Conservation (phyloP, 345 rosid species). For the Aquilaria yunnanensis region DNA sequence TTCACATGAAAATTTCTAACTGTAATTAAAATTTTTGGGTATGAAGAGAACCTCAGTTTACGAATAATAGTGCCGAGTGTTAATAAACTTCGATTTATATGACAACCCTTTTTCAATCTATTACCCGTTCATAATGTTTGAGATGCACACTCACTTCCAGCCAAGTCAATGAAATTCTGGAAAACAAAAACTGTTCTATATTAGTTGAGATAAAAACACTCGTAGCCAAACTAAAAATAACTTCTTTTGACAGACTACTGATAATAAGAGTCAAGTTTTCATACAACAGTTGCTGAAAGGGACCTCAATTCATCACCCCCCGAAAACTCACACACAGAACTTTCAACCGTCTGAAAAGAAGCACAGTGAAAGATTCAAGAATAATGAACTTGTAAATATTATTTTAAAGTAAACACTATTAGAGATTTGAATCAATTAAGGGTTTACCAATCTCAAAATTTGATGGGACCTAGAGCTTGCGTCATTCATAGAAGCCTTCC, state of each 20-base stretch:
- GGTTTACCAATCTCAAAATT: conserved; percentile 76
- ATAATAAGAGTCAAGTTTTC: background rate
- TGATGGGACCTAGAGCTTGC: conserved; percentile 97
- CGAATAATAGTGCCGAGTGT: conserved; percentile 94
- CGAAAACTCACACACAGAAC: conserved; percentile 54
- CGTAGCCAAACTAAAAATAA: background rate
- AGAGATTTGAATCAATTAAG: too few relatives aligned
- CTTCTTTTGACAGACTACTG: background rate
- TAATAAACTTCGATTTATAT: conserved; percentile 86
- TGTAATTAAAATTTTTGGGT: too few relatives aligned
- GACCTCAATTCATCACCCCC: conserved; percentile 63
- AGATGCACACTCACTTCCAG: conserved; percentile 98
- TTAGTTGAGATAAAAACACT: background rate
- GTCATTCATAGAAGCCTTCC: conserved; percentile 89
- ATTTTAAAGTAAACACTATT: too few relatives aligned
- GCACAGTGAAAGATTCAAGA: conserved; percentile 3
- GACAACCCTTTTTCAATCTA: conserved; percentile 93
- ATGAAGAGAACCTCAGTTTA: conserved; percentile 60
- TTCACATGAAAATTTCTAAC: too few relatives aligned
- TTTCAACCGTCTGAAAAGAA: conserved; percentile 63
- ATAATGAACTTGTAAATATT: background rate
- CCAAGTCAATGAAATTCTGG: conserved; percentile 89
- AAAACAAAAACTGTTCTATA: conserved; percentile 12
- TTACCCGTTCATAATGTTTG: conserved; percentile 79
- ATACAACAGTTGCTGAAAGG: conserved; percentile 81